These are phyloP conservation scores for Apiospora kogelbergensis DNA, from an alignment of 2,329 filamentous ascomycete genomes.

Conservation along the genomic window DNA sequence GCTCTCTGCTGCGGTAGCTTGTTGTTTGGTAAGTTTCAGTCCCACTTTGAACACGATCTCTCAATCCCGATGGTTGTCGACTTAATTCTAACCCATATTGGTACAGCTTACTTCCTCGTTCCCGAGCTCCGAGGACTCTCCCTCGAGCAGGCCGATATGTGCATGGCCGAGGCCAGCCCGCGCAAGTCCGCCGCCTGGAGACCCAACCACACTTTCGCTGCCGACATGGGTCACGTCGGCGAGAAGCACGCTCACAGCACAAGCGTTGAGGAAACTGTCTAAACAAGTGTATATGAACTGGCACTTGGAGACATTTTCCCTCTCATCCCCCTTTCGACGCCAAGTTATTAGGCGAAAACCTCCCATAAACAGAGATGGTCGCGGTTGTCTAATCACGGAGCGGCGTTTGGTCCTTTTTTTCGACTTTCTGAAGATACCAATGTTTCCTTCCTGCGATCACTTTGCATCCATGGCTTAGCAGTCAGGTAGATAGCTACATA, in stretches of 20 bases:
- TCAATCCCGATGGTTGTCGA: neutral
- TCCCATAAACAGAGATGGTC: neutral
- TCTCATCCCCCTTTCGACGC: neutral
- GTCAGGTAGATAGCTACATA: neutral
- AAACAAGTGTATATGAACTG: neutral
- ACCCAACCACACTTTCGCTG: constrained; percentile 35
- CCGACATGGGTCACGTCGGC: constrained; percentile 30
- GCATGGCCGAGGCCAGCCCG: constrained; percentile 50
- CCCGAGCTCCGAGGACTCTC: constrained; percentile 76
- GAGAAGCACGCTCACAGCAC: constrained; percentile 22
- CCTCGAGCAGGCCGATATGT: constrained; percentile 72
- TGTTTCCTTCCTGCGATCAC: neutral
- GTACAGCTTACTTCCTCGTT: constrained; percentile 64
- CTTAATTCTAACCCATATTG: neutral
- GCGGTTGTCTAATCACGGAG: neutral
- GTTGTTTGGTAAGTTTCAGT: constrained; percentile 44
- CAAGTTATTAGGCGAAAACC: neutral
- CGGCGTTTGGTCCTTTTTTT: neutral
- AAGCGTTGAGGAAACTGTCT: constrained; percentile 30
- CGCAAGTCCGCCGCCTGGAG: constrained; percentile 35
- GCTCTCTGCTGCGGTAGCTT: constrained; percentile 60
- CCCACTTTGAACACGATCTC: neutral
- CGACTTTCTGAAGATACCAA: neutral
- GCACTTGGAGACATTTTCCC: neutral
- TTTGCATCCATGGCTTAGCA: neutral